Evolutionary conservation across 2,329 filamentous ascomycete genomes (phyloP).

Genomic region (Fusarium bulbicola): DNA sequence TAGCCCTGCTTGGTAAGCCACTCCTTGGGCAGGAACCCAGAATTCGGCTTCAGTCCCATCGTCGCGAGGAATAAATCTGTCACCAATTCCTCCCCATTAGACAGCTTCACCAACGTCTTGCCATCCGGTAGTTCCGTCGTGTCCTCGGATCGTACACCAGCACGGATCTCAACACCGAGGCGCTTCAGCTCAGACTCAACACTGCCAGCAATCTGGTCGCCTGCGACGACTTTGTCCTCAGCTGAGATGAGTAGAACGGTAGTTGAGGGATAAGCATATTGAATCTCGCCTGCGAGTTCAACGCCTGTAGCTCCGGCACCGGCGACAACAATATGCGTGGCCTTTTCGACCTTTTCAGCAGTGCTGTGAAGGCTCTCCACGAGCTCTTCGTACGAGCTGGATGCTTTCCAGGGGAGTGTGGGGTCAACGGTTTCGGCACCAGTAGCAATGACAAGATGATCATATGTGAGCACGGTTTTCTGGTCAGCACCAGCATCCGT

Average conservation of each 20-base stretch:
- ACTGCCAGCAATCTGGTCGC: conserved; percentile 54
- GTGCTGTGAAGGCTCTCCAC: conserved; percentile 52
- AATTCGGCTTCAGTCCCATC: conserved; percentile 64
- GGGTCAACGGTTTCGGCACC: conserved; percentile 56
- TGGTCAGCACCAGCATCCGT: conserved; percentile 19
- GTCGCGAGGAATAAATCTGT: conserved; percentile 68
- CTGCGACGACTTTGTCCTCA: conserved; percentile 53
- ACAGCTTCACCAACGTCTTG: conserved; percentile 59
- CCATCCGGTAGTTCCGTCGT: conserved; percentile 50
- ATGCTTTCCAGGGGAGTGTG: conserved; percentile 63
- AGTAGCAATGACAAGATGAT: conserved; percentile 67
- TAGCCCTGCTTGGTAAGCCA: conserved; percentile 57
- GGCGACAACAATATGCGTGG: conserved; percentile 63
- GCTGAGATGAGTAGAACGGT: conserved; percentile 59
- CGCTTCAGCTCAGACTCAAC: conserved; percentile 60
- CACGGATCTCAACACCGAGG: conserved; percentile 60
- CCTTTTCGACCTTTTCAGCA: conserved; percentile 53
- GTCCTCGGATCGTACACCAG: conserved; percentile 52
- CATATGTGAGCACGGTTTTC: conserved; percentile 51
- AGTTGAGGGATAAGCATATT: conserved; percentile 60
- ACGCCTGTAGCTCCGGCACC: conserved; percentile 66
- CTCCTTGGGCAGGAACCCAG: conserved; percentile 58
- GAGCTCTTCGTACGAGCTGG: conserved; percentile 57
- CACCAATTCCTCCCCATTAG: conserved; percentile 55
- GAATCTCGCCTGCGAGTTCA: conserved; percentile 65